Evolutionary conservation across 208 protist species (phyloP), one percentile per base, ranked within the genome.

Genomic region (Acanthamoeba healyi): DNA sequence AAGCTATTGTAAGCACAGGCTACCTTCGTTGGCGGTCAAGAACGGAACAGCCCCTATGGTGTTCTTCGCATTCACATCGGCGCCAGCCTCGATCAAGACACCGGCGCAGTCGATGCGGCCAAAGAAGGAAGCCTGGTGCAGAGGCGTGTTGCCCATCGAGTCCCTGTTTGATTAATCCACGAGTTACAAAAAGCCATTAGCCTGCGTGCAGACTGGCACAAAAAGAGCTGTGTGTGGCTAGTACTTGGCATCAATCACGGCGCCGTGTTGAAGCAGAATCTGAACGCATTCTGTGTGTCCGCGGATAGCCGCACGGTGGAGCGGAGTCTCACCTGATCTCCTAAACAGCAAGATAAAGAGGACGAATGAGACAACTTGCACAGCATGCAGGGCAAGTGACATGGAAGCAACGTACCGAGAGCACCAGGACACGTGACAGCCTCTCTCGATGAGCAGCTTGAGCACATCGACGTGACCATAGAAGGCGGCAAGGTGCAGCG

Each of bases 401-500:
- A n/a, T n/a, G n/a, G n/a, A n/a, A n/a, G 54, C 22, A 34, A 51
- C 24, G 44, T 38, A 86, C 77, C 77, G 17, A 19, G 77, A 86
- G 19, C 42, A 51, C 77, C 77, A 86, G 44, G 77, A 86, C 12
- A 58, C 77, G 15, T 49, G 44, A 29, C 77, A 86, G 42, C 77
- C 77, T 36, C 70, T 70, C 38, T 34, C 46, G 14, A 90, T 24
- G 38, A 90, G 58, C 5, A 90, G 26, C 82, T 90, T 63, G n/a
- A 90, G 36, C 29, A 90, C n/a, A 12, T 90, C 82, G 17, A 51
- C 82, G 70, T 72, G 58, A 34, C 82, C 82, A 29, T 72, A 90
- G 58, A 90, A 90, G 46, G 82, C 82, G 4, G 82, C 82, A 4
- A 70, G 34, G 44, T 90, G 82, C 38, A 90, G 54, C n/a, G 82